Evolutionary conservation across 2,329 filamentous ascomycete genomes (phyloP).

Genomic region (Cladophialophora immunda): DNA sequence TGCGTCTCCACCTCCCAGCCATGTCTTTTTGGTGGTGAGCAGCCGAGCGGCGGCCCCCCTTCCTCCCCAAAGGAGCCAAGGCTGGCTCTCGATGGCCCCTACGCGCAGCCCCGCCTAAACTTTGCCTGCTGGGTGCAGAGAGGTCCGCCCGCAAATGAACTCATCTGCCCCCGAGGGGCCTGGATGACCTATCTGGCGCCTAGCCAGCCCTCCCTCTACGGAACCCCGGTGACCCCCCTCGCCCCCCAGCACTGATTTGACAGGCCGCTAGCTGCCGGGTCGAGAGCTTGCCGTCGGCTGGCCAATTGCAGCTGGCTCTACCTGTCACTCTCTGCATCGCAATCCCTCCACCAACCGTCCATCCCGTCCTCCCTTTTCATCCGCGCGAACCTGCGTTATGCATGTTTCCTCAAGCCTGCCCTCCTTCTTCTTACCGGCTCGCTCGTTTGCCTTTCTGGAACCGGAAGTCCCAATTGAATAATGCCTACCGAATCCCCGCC

Average conservation of each 20-base stretch:
- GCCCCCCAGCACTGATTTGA: background rate
- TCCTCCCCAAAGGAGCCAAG: background rate
- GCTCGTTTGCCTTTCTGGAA: slow-evolving; percentile 16
- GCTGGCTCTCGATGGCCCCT: background rate
- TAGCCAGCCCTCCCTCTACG: background rate
- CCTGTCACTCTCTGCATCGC: background rate
- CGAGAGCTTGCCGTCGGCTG: background rate
- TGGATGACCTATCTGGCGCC: background rate
- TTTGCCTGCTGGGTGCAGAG: background rate
- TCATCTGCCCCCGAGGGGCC: background rate
- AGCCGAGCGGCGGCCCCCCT: background rate
- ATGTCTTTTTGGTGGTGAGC: background rate
- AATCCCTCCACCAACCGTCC: slow-evolving; percentile 3
- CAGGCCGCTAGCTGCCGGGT: background rate
- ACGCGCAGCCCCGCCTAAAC: background rate
- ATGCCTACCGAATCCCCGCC: background rate
- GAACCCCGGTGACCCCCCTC: background rate
- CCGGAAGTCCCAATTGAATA: background rate
- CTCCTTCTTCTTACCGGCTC: slow-evolving; percentile 9
- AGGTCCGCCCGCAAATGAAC: background rate
- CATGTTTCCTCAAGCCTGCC: slow-evolving; percentile 14
- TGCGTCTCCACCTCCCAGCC: background rate
- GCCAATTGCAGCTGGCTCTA: background rate
- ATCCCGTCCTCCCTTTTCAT: slow-evolving; percentile 9
- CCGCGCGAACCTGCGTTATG: slow-evolving; percentile 14